These are phyloP conservation scores for Globisporangium polare DNA, from an alignment of 352 stramenopile genomes.

Conservation along the genomic window DNA sequence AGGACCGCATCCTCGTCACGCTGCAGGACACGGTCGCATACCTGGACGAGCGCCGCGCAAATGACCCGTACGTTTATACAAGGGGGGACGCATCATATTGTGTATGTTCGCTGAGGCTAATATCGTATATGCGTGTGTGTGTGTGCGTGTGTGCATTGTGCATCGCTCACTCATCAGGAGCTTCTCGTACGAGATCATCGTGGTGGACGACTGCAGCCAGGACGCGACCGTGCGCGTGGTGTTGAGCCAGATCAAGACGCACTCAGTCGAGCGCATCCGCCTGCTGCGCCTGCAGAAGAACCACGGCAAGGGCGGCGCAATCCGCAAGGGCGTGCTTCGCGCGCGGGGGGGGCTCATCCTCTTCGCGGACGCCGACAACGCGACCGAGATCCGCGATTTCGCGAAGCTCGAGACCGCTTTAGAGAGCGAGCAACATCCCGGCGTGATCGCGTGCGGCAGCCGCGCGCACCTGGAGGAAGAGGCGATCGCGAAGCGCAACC, in stretches of 20 bases:
- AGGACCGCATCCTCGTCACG: constrained; percentile 90
- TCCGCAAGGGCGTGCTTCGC: constrained; percentile 87
- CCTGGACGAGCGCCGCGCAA: constrained; percentile 57
- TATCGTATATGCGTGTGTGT: too few species aligned
- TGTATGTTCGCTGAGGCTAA: background rate
- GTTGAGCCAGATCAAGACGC: constrained; percentile 39
- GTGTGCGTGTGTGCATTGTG: too few species aligned
- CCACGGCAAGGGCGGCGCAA: constrained; percentile 89
- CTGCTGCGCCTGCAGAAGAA: constrained; percentile 84
- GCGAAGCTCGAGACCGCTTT: constrained; percentile 67
- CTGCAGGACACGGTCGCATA: constrained; percentile 88
- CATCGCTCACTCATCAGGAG: constrained; percentile 4
- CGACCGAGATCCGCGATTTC: constrained; percentile 89
- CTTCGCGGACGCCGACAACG: constrained; percentile 92
- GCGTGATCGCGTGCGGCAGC: constrained; percentile 87
- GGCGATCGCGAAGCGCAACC: constrained; percentile 80
- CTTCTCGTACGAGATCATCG: constrained; percentile 86
- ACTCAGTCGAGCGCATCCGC: constrained; percentile 54
- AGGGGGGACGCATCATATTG: background rate
- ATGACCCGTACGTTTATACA: constrained; percentile 32
- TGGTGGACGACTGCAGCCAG: constrained; percentile 91
- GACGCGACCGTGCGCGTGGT: constrained; percentile 81
- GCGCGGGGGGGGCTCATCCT: constrained; percentile 77
- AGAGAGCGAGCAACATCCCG: constrained; percentile 26
- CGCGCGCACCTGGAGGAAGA: constrained; percentile 87